Base-by-base conservation (phyloP, 352 stramenopile genomes). In the Discostella stelligera region DNA sequence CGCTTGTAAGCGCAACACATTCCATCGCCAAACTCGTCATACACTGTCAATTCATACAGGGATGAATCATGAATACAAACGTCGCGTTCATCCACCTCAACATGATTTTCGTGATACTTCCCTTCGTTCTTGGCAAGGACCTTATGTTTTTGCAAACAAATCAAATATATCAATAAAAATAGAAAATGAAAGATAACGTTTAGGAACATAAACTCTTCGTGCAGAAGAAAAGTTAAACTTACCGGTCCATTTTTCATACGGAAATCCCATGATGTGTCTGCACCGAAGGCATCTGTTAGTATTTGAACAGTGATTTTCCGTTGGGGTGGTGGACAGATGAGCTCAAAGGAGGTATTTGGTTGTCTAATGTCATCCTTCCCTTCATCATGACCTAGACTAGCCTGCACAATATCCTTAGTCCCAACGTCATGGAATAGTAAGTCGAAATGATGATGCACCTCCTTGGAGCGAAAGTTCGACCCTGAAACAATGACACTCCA, bases 251-350 rank as follows among this genome's bases (percentile, higher is more conserved):
- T 20, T 11, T 37, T 41, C 20, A 58, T 21, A 30, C 53, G 52
- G 49, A 79, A 70, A 46, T 74, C 20, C 71, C 71, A 79, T 30
- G 71, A 70, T 3, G 56, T 79, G 18, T 79, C 71, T 25, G 64
- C 18, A 39, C 71, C 71, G 67, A 64, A 77, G 21, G 49, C 55
- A 53, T 77, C 69, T 8, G 60, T 71, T 30, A 48, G 30, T 50
- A 77, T 66, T 70, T 79, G 54, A 14, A 79, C 58, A 18, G 55
- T 71, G 52, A 71, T 71, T 64, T 71, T 77, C 27, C 69, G 41
- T 52, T 71, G 60, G 2, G 59, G 41, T 44, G 16, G 14, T n/a
- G 23, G n/a, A 41, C 69, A 77, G 1, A 65, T n/a, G 16, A 77
- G 44, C 23, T 66, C 27, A 20, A 74, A 41, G 16, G 30, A 39